These are phyloP conservation scores for Takakia lepidozioides DNA, from an alignment of 225 moss, liverwort and hornwort genomes.

Conservation along the genomic window DNA sequence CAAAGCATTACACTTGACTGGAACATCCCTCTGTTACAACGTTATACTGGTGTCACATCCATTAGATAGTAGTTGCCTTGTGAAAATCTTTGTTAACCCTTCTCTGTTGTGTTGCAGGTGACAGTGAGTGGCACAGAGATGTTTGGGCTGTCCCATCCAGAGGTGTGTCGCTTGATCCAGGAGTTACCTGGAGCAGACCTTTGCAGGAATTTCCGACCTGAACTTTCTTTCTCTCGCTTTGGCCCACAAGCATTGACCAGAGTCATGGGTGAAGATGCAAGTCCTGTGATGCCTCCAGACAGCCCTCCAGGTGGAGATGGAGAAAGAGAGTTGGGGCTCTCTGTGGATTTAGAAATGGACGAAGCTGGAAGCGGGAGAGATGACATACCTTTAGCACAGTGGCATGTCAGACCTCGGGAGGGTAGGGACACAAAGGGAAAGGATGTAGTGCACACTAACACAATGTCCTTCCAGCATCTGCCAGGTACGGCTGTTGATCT, in stretches of 20 bases:
- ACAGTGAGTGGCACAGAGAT: constrained; percentile 69
- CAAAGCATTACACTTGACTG: no score
- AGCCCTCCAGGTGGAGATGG: constrained; percentile 19
- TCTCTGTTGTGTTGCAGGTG: constrained; percentile 22
- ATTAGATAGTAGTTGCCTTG: no score
- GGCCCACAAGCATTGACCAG: constrained; percentile 56
- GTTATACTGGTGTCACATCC: no score
- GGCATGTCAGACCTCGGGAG: constrained; percentile 48
- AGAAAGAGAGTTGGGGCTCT: constrained; percentile 19
- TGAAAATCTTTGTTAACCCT: no score
- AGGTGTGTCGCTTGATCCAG: constrained; percentile 67
- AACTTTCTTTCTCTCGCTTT: constrained; percentile 59
- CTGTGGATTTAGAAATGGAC: constrained; percentile 32
- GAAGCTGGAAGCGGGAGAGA: constrained; percentile 40
- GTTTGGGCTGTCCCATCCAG: constrained; percentile 74
- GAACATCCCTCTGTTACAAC: no score
- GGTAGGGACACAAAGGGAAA: constrained; percentile 42
- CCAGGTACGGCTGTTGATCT: constrained; percentile 22
- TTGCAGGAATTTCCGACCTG: constrained; percentile 50
- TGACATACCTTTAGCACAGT: constrained; percentile 26
- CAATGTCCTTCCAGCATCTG: constrained; percentile 31
- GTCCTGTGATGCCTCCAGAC: constrained; percentile 25
- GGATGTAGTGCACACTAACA: constrained; percentile 29
- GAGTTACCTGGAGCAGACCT: constrained; percentile 54
- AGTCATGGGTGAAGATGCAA: constrained; percentile 30